These are phyloP conservation scores for Pinus tabuliformis DNA, from an alignment of 75 land plant species.

Conservation along the genomic window DNA sequence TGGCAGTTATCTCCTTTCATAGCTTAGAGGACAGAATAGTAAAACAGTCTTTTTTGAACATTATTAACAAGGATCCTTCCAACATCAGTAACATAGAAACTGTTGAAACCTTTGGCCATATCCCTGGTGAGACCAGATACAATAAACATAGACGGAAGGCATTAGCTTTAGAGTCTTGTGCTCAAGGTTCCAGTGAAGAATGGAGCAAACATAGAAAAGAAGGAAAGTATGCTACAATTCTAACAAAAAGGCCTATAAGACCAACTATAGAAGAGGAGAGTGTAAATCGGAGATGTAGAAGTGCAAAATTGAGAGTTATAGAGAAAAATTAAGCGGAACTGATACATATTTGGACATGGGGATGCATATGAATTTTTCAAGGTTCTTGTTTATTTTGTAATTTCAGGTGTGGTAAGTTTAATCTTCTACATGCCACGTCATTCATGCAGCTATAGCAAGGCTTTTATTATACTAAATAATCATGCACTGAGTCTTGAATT, in stretches of 20 bases:
- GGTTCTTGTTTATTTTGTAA: no score
- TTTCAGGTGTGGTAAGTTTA: no score
- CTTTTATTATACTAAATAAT: no score
- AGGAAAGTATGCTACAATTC: conserved; percentile 56
- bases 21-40: conserved; percentile 98
- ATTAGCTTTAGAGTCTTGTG: not conserved
- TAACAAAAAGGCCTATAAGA: conserved; percentile 84
- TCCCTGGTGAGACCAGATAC: conserved; percentile 2
- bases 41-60: conserved; percentile 72
- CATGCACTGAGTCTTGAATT: no score
- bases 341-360: no score
- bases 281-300: conserved; percentile 70
- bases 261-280: conserved; percentile 71
- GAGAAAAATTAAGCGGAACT: conserved; percentile 38
- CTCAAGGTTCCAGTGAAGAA: conserved; percentile 20
- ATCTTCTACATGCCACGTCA: no score
- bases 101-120: not conserved
- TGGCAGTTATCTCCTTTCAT: conserved; percentile 97
- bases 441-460: no score
- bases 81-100: not conserved
- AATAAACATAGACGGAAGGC: not conserved
- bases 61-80: conserved; percentile 28
- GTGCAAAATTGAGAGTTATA: conserved; percentile 92
- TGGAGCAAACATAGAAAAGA: conserved; percentile 53
- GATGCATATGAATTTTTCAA: no score